Evolutionary conservation across 2,329 filamentous ascomycete species (phyloP).

Genomic region (Ascomycota sp.): DNA sequence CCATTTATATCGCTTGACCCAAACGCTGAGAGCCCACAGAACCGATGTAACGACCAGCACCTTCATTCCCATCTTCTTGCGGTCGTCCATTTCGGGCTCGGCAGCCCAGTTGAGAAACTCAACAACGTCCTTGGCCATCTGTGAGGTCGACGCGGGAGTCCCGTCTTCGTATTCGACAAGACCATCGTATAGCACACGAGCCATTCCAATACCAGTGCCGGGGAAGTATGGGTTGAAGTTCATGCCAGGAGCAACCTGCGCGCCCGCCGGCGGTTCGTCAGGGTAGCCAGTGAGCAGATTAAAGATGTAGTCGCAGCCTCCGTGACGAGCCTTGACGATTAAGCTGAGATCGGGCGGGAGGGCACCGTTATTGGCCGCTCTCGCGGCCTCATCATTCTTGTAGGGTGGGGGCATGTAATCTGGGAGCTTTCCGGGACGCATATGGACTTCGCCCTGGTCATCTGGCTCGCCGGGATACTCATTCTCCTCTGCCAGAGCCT

Average conservation of each 20-base stretch:
- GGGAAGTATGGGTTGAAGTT: slow-evolving; percentile 99
- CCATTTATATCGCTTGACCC: slow-evolving; percentile 99
- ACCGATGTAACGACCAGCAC: slow-evolving; percentile 61
- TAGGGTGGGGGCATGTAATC: slow-evolving; percentile 91
- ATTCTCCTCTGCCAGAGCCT: slow-evolving; percentile 90
- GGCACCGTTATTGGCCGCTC: slow-evolving; percentile 95
- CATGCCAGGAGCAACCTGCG: slow-evolving; percentile 65
- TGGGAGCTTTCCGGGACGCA: slow-evolving; percentile 94
- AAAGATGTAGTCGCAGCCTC: slow-evolving; percentile 98
- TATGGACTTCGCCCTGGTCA: slow-evolving; percentile 93
- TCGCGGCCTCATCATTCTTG: slow-evolving; percentile 97
- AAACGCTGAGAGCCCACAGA: slow-evolving; percentile 74
- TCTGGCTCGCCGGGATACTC: slow-evolving; percentile 98
- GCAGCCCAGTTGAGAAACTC: slow-evolving; percentile 99
- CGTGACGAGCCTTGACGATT: slow-evolving; percentile 94
- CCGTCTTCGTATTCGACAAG: slow-evolving; percentile 96
- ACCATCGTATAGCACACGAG: slow-evolving; percentile 91
- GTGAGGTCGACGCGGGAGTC: slow-evolving; percentile 82
- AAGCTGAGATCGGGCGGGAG: slow-evolving; percentile 92
- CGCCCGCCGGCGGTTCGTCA: slow-evolving; percentile 84
- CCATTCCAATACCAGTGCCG: slow-evolving; percentile 97
- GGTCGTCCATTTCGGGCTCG: slow-evolving; percentile 97
- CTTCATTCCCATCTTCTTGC: slow-evolving; percentile 99
- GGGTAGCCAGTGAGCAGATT: slow-evolving; percentile 91
- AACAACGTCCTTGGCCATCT: slow-evolving; percentile 98